These are phyloP conservation scores for Aspergillus transmontanensis DNA, from an alignment of 2,329 filamentous ascomycete genomes.

Conservation along the genomic window DNA sequence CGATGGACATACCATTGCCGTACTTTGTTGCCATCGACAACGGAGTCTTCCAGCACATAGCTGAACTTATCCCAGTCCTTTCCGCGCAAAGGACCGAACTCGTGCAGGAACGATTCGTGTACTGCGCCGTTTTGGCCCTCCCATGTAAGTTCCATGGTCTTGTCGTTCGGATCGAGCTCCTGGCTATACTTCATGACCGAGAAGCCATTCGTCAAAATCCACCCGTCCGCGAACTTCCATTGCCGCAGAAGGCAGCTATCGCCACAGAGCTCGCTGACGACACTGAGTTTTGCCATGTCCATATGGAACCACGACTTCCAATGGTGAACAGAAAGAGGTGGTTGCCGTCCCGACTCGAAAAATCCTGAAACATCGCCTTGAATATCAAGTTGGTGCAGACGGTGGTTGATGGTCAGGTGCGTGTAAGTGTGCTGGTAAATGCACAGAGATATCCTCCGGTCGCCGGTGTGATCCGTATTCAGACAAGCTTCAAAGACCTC, in stretches of 20 bases:
- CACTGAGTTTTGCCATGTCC: slow-evolving; percentile 54
- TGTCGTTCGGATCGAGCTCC: slow-evolving; percentile 47
- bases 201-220: slow-evolving; percentile 62
- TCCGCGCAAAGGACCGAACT: slow-evolving; percentile 54
- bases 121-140: slow-evolving; percentile 46
- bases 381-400: slow-evolving; percentile 62
- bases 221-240: slow-evolving; percentile 50
- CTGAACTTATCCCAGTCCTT: slow-evolving; percentile 55
- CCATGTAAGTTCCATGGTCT: slow-evolving; percentile 58
- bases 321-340: slow-evolving; percentile 62
- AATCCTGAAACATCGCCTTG: slow-evolving; percentile 59
- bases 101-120: slow-evolving; percentile 52
- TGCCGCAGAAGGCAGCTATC: slow-evolving; percentile 59
- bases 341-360: slow-evolving; percentile 57
- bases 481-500: slow-evolving; percentile 54
- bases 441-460: slow-evolving; percentile 61
- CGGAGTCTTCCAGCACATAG: slow-evolving; percentile 52
- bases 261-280: slow-evolving; percentile 57
- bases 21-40: slow-evolving; percentile 47
- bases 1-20: slow-evolving; percentile 60
- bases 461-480: slow-evolving; percentile 50
- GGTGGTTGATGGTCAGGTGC: slow-evolving; percentile 58
- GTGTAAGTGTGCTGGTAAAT: slow-evolving; percentile 58
- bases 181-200: slow-evolving; percentile 57
- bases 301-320: slow-evolving; percentile 63